Percentiles rank a stretch among this genome's conserved stretches.
Evolutionary conservation across 2,329 filamentous ascomycete species (phyloP).

Genomic region (Nakataea oryzae): DNA sequence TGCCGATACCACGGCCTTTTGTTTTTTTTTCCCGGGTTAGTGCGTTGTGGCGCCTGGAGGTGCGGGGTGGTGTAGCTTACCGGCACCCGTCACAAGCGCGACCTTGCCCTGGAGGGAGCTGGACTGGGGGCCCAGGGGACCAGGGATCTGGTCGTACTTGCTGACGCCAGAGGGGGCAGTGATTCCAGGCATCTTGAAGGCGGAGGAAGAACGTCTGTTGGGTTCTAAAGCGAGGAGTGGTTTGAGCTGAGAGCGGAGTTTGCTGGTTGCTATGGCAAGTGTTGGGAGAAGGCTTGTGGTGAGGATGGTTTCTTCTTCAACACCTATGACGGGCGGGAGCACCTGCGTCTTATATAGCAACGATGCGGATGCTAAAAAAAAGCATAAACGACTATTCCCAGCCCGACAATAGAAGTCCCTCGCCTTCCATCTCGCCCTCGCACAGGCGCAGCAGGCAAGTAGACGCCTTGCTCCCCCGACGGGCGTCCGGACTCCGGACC

Average conservation of each 20-base stretch:
- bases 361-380: not conserved
- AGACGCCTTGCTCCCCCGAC: not conserved
- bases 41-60: not conserved
- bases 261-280: not conserved
- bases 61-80: not conserved
- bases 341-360: not conserved
- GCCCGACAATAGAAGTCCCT: not conserved
- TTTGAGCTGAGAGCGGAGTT: not conserved
- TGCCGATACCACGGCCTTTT: slow-evolving; percentile 45
- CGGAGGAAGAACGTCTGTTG: not conserved
- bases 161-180: slow-evolving; percentile 9
- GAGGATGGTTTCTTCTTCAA: not conserved
- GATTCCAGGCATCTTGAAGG: slow-evolving; percentile 12
- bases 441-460: not conserved
- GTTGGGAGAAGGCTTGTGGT: not conserved
- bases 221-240: not conserved
- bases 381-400: not conserved
- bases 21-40: not conserved
- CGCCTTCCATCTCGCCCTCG: not conserved
- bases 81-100: slow-evolving; percentile 19
- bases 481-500: slow-evolving; percentile 1
- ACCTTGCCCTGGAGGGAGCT: slow-evolving; percentile 16
- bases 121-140: slow-evolving; percentile 17
- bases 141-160: slow-evolving; percentile 21
- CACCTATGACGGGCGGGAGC: not conserved